phyloP scores from a whole-genome alignment of 2,329 filamentous ascomycete species.

The Botrytis tulipae region DNA sequence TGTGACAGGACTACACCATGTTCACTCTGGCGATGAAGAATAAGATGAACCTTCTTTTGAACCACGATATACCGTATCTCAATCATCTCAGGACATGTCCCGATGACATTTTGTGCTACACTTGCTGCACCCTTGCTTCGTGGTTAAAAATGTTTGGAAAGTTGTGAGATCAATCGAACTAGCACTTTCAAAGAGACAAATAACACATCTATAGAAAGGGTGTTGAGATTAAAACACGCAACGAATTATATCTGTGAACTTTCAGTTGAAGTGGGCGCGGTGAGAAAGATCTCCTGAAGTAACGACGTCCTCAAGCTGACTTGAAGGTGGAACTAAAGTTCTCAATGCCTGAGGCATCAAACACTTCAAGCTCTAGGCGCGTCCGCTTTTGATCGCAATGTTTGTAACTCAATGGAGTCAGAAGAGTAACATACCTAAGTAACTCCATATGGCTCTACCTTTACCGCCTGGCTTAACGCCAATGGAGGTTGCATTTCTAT shows the following conservation, averaged over 20 bases:
- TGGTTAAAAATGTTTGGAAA: not conserved
- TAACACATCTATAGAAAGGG: too few species aligned
- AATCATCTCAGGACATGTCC: not conserved
- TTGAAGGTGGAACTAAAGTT: not conserved
- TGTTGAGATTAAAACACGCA: too few species aligned
- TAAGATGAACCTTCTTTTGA: not conserved
- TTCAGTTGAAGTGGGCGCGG: not conserved
- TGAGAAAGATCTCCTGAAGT: not conserved
- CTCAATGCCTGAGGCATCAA: not conserved
- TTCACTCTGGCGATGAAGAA: not conserved
- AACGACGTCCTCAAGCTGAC: not conserved
- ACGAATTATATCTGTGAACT: not conserved
- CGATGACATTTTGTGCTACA: not conserved
- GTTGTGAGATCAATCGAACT: too few species aligned
- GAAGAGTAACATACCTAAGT: not conserved
- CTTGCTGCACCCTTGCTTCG: not conserved
- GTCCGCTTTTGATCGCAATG: not conserved
- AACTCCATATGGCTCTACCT: conserved; percentile 37
- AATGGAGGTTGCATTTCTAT: conserved; percentile 87
- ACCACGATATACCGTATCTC: not conserved
- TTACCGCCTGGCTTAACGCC: conserved; percentile 63
- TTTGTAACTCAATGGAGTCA: not conserved
- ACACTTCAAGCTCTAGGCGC: not conserved
- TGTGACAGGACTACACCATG: not conserved
- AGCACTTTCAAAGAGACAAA: not conserved